Percentiles rank a stretch among this genome's conserved stretches.
These are phyloP conservation scores for Acer yangbiense DNA, from an alignment of 345 rosid genomes.

Conservation along the genomic window DNA sequence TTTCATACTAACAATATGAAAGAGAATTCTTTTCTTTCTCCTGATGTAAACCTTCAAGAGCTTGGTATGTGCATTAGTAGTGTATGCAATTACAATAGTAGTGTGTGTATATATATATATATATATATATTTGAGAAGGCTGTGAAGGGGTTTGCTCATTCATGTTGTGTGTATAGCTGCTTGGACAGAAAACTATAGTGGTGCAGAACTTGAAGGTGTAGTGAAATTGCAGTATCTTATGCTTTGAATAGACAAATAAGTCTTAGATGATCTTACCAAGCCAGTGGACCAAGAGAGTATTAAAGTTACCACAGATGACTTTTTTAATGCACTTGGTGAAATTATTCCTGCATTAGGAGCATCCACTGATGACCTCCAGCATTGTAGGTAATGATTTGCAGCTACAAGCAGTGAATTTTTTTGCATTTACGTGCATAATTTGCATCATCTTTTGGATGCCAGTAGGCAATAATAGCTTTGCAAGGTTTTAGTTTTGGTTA, in stretches of 20 bases:
- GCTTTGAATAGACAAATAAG: slow-evolving; percentile 93
- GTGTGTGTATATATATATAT: no score
- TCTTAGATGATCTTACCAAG: slow-evolving; percentile 96
- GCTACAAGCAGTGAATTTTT: slow-evolving; percentile 1
- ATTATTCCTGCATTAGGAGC: slow-evolving; percentile 95
- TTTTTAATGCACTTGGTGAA: slow-evolving; percentile 80
- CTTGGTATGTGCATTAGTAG: slow-evolving; percentile 58
- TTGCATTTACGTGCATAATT: background rate
- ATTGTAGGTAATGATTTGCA: slow-evolving; percentile 68
- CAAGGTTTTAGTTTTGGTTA: background rate
- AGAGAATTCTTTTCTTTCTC: slow-evolving; percentile 90
- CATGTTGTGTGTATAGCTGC: slow-evolving; percentile 65
- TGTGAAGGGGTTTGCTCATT: background rate
- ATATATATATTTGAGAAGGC: background rate
- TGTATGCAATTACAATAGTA: background rate
- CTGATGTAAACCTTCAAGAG: slow-evolving; percentile 82
- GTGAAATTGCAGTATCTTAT: slow-evolving; percentile 96
- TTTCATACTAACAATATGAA: slow-evolving; percentile 98
- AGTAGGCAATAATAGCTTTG: background rate
- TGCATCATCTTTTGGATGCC: slow-evolving; percentile 3
- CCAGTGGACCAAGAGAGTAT: slow-evolving; percentile 96
- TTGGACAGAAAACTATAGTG: slow-evolving; percentile 94
- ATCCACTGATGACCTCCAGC: slow-evolving; percentile 92
- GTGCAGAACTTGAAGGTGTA: slow-evolving; percentile 99
- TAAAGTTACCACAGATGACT: slow-evolving; percentile 88